A percentile compares a stretch with the other conserved stretches of the same genome.
These are phyloP conservation scores for Elaphomyces granulatus DNA, from an alignment of 495 filamentous ascomycete species.

Conservation along the genomic window DNA sequence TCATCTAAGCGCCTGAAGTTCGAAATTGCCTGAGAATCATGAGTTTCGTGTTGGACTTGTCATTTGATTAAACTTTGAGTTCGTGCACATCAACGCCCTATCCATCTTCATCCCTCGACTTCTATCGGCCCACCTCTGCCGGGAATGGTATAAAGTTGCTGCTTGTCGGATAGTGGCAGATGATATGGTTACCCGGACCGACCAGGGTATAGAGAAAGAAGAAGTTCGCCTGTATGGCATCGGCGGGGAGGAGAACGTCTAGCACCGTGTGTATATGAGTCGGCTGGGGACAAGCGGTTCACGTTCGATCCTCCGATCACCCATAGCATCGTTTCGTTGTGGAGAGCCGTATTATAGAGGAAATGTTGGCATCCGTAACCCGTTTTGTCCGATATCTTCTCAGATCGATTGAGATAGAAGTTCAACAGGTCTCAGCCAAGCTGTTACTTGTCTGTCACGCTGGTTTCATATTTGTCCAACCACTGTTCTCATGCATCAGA, in stretches of 20 bases:
- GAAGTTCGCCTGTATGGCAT: slow-evolving; percentile 78
- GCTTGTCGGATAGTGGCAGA: slow-evolving; percentile 81
- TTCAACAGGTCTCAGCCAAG: slow-evolving; percentile 75
- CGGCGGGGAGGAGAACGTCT: slow-evolving; percentile 63
- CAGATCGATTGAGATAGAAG: slow-evolving; percentile 68
- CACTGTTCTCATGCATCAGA: slow-evolving; percentile 47
- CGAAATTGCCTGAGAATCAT: slow-evolving; percentile 50
- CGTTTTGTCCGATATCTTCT: no score
- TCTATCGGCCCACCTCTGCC: slow-evolving; percentile 72
- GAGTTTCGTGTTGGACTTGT: no score
- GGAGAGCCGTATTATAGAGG: no score
- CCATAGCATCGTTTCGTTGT: no score
- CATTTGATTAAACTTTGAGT: slow-evolving; percentile 45
- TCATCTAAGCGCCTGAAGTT: no score
- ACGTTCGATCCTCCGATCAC: no score
- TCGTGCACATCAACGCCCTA: slow-evolving; percentile 57
- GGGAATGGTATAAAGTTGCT: slow-evolving; percentile 77
- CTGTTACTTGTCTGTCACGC: slow-evolving; percentile 66
- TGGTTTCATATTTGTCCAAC: slow-evolving; percentile 76
- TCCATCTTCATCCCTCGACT: slow-evolving; percentile 45
- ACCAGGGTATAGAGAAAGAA: slow-evolving; percentile 60
- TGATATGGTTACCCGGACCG: slow-evolving; percentile 71
- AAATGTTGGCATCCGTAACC: no score
- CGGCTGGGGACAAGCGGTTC: no score
- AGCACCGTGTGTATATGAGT: no score